Evolutionary conservation across 805 yeast genomes (phyloP).

Genomic region (Yamadazyma insecticola): DNA sequence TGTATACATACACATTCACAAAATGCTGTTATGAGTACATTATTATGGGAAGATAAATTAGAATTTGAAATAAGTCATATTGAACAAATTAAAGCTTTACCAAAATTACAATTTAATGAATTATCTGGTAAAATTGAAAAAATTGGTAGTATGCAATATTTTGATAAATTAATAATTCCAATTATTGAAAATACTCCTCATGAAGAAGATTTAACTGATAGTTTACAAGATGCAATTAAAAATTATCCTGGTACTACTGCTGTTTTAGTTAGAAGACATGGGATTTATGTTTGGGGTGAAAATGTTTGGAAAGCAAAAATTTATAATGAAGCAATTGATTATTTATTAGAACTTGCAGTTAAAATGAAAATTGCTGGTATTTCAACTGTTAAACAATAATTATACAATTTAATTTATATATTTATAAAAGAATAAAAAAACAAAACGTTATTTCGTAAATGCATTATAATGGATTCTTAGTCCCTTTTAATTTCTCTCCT

Average conservation of each 20-base stretch:
- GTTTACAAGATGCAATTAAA: conserved; percentile 58
- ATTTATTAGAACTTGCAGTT: conserved; percentile 77
- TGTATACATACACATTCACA: conserved; percentile 95
- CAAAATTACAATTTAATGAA: conserved; percentile 39
- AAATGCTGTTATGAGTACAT: conserved; percentile 75
- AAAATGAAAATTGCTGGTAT: conserved; percentile 74
- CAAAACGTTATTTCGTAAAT: too few species aligned
- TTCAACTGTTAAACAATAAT: conserved; percentile 32
- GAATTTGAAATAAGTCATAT: conserved; percentile 75
- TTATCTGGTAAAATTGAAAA: conserved; percentile 40
- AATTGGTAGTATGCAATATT: conserved; percentile 65
- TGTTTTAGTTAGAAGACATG: conserved; percentile 87
- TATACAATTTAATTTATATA: too few species aligned
- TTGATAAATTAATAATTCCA: conserved; percentile 77
- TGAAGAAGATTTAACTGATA: conserved; percentile 75
- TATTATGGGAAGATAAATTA: conserved; percentile 54
- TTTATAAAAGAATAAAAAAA: too few species aligned
- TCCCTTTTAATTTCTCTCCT: conserved; percentile 30
- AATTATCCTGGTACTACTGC: conserved; percentile 78
- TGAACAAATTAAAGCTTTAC: conserved; percentile 92
- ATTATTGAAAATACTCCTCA: conserved; percentile 88
- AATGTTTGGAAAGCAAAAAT: conserved; percentile 89
- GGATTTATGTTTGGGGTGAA: conserved; percentile 96
- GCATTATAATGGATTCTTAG: conserved; percentile 36
- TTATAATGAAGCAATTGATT: conserved; percentile 90